Base-by-base conservation (phyloP, 108 stramenopile species). In the Aurantiochytrium sp. region DNA sequence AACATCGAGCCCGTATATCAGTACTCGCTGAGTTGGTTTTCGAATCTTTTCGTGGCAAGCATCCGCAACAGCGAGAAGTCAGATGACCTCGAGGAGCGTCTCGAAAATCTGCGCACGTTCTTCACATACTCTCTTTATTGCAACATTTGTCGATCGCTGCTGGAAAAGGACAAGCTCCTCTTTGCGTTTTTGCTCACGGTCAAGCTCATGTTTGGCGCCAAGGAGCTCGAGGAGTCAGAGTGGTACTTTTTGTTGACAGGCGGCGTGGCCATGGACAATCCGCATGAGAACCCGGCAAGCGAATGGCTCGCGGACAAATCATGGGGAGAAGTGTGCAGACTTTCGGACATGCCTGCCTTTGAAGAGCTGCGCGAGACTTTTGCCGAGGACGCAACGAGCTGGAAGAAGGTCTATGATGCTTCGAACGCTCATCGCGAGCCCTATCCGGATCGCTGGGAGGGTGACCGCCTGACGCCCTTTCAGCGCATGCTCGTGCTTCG, bases 1-100 rank as follows among this genome's bases (percentile, higher is more conserved):
- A 64, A 89, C 60, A 58, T 94, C 28, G 94, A 94, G 73, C 94
- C 94, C 5, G 93, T 94, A 92, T 94, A 94, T 88, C 94, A 94
- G 60, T 95, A 95, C 88, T 92, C 91, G 45, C 58, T 95, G 10
- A 87, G 60, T 12, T 95, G 94, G 94, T 95, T 95, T 87, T 91
- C 92, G 51, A 89, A 92, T 55, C 92, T 95, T 18, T 95, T 94
- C 88, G 72, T 90, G 83, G 49, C 58, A 25, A 55, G 93, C 12
- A 93, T 95, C 87, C 91, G 73, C 57, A 88, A 92, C 87, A 92
- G 92, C 47, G 29, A 64, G 58, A 90, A 91, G 87, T 57, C 72
- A 83, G 90, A 90, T 25, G 73, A 69, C 21, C 60, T 94, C 14
- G 93, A 93, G 53, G 90, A 92, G 5, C 93, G 95, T n/a, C 45